Evolutionary conservation across 169 alveolate genomes (phyloP), one percentile per base, ranked within the genome.

Genomic region (Cyclospora cayetanensis): DNA sequence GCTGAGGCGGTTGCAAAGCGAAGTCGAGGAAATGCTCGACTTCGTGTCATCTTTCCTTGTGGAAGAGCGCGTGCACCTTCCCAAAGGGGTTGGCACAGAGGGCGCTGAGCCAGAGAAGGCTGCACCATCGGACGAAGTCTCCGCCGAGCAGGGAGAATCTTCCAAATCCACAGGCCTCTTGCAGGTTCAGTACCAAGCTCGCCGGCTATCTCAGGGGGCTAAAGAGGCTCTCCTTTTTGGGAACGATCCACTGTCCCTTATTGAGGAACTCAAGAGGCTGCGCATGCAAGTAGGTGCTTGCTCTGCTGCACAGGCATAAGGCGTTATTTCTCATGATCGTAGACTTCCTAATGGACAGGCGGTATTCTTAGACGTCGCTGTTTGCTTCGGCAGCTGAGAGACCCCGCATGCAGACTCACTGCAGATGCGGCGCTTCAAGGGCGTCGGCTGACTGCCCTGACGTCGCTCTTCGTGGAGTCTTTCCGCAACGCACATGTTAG

Each of bases 11-110:
- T 34, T 90, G 76, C 93, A 83, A 42, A 79, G 85, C 37, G 93
- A 90, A 29, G 93, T 90, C 46, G 93, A 90, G 66, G 93, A 90
- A 42, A 80, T 90, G 93, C 76, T 80, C 83, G 90, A 90, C 11
- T 90, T 80, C 25, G 87, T 87, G 7, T 87, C 92, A 22, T 87
- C 92, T n/a, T 87, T 70, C 65, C 74, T 72, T 12, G 92, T 68
- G 52, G 76, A 76, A 60, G 92, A 87, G n/a, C 31, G 86, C 52
- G 92, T 52, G 87, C 68, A 74, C 15, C 25, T 41, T 2, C 39
- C 85, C 34, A 87, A 52, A 15, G 31, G 60, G 22, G 29, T 29
- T 4, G 86, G 50, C 15, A 35, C 43, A 79, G 79, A 31, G 20
- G 29, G 31, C n/a, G 76, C 25, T 29, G 53, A 27, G 52, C 66